Percentiles rank a stretch among this genome's conserved stretches.
phyloP scores from a whole-genome alignment of 352 stramenopile species.

The Pythium scleroteichum region DNA sequence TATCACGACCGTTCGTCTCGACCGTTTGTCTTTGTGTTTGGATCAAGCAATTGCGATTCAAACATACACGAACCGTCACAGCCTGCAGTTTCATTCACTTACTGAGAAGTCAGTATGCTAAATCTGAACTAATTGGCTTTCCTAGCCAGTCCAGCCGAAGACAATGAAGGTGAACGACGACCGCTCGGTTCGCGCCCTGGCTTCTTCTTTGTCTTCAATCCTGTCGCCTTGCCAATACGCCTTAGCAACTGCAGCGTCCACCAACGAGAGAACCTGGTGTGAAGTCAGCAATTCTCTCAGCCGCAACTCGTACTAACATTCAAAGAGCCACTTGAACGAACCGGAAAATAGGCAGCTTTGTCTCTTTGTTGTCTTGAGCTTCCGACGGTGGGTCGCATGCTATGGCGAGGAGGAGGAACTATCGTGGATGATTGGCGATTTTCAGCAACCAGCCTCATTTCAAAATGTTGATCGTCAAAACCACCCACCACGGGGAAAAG shows the following conservation, averaged over 20 bases:
- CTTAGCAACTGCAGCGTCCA: slow-evolving; percentile 82
- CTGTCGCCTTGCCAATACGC: slow-evolving; percentile 75
- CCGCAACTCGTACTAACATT: neutral
- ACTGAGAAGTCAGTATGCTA: neutral
- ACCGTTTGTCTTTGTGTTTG: neutral
- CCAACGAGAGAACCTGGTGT: slow-evolving; percentile 75
- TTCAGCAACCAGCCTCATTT: too few species aligned
- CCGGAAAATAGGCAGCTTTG: slow-evolving; percentile 79
- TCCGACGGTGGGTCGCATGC: slow-evolving; percentile 71
- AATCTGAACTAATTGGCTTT: slow-evolving; percentile 1
- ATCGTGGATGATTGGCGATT: neutral
- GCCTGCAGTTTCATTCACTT: slow-evolving; percentile 18
- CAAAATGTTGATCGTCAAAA: slow-evolving; percentile 2
- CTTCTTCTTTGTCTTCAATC: slow-evolving; percentile 76
- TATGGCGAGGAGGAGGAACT: slow-evolving; percentile 87
- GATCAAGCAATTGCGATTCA: neutral
- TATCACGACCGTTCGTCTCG: too few species aligned
- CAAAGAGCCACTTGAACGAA: slow-evolving; percentile 22
- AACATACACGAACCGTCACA: slow-evolving; percentile 9
- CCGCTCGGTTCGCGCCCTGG: neutral
- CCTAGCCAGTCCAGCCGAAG: neutral
- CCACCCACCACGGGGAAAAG: slow-evolving; percentile 77
- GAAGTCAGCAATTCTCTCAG: neutral
- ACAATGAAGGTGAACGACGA: neutral
- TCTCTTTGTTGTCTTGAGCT: slow-evolving; percentile 33